Percentiles rank a stretch among this genome's conserved stretches.
phyloP scores from a whole-genome alignment of 169 alveolate genomes.

The Cryptosporidium baileyi region DNA sequence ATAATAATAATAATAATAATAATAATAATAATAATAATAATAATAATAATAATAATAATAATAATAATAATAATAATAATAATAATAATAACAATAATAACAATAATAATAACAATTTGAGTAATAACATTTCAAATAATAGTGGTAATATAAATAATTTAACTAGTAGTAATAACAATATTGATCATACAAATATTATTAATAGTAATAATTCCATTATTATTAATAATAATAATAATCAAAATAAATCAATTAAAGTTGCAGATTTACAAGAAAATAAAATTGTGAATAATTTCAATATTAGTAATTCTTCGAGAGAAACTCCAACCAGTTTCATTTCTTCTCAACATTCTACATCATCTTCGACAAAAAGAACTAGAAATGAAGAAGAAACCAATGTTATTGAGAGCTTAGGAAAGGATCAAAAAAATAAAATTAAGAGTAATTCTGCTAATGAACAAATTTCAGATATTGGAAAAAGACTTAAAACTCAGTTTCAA shows the following conservation, averaged over 20 bases:
- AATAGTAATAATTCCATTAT: background rate
- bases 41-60: background rate
- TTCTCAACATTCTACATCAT: conserved; percentile 52
- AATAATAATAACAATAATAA: background rate
- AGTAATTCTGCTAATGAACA: background rate
- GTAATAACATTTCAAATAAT: background rate
- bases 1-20: background rate
- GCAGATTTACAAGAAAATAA: no score
- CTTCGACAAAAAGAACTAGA: conserved; percentile 56
- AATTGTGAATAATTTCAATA: no score
- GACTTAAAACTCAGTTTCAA: background rate
- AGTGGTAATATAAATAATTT: no score
- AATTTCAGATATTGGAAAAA: background rate
- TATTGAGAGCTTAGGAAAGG: background rate
- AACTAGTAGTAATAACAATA: no score
- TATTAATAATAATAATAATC: no score
- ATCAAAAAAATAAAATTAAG: background rate
- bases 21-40: background rate
- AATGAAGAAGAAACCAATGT: background rate
- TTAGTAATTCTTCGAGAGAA: conserved; percentile 1
- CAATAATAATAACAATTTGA: background rate
- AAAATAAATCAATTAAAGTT: no score
- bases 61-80: background rate
- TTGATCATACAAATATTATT: background rate
- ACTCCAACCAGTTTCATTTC: conserved; percentile 31